Evolutionary conservation across 2,329 filamentous ascomycete species (phyloP).

Genomic region (Paracamarosporium sp.): DNA sequence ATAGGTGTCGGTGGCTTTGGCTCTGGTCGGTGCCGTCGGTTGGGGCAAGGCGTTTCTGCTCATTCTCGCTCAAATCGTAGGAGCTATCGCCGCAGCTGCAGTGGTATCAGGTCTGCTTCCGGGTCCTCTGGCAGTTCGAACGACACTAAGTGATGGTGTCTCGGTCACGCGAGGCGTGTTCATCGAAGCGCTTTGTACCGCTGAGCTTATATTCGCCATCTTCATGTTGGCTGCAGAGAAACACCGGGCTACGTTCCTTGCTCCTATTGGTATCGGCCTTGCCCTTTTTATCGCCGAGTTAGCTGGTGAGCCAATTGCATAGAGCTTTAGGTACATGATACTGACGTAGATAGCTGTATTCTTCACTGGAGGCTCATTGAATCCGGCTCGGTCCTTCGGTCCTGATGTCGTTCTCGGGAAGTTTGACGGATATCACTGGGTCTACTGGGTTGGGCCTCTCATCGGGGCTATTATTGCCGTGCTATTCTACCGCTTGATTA

Average conservation of each 20-base stretch:
- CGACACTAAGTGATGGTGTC: conserved; percentile 50
- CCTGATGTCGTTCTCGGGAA: conserved; percentile 52
- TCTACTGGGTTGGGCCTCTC: conserved; percentile 59
- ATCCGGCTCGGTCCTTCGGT: conserved; percentile 58
- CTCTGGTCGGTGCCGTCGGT: conserved; percentile 54
- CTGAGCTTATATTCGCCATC: conserved; percentile 58
- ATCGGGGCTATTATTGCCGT: conserved; percentile 55
- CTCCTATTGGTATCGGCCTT: conserved; percentile 52
- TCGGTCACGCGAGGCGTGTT: conserved; percentile 54
- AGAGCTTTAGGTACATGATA: not conserved
- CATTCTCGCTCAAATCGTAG: conserved; percentile 54
- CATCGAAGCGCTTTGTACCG: conserved; percentile 60
- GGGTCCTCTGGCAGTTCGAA: conserved; percentile 53
- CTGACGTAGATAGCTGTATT: conserved; percentile 47
- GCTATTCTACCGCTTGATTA: conserved; percentile 58
- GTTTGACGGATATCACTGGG: conserved; percentile 57
- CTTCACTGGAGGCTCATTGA: conserved; percentile 56
- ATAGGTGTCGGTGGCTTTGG: conserved; percentile 57
- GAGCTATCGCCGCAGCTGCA: conserved; percentile 53
- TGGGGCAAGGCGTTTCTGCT: conserved; percentile 53
- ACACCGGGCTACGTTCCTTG: conserved; percentile 48
- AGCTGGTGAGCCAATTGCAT: conserved; percentile 36
- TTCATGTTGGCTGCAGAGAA: conserved; percentile 54
- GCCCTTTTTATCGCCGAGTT: conserved; percentile 56
- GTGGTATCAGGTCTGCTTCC: conserved; percentile 55